phyloP scores from a whole-genome alignment of 2,329 filamentous ascomycete genomes.

The Penicillium sp. region DNA sequence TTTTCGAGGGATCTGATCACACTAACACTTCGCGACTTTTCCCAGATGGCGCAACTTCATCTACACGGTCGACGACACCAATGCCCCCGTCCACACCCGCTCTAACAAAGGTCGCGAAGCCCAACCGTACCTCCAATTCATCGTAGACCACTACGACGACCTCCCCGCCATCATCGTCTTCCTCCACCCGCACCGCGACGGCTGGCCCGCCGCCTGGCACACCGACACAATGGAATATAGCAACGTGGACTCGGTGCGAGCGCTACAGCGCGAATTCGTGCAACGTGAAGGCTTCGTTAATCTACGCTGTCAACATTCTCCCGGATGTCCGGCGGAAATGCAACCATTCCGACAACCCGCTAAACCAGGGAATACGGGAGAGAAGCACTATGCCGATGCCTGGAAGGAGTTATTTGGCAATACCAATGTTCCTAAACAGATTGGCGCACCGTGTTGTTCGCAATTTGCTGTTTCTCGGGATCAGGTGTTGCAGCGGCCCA shows the following conservation, averaged over 20 bases:
- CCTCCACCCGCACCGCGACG: constrained; percentile 60
- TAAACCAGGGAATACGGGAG: constrained; percentile 27
- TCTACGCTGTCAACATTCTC: constrained; percentile 54
- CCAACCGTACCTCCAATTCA: constrained; percentile 51
- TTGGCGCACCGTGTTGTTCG: constrained; percentile 64
- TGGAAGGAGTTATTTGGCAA: constrained; percentile 29
- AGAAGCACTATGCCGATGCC: constrained; percentile 36
- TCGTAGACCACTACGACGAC: constrained; percentile 51
- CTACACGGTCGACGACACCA: constrained; percentile 47
- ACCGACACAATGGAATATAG: constrained; percentile 62
- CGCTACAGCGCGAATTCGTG: constrained; percentile 56
- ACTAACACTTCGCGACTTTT: too few species aligned
- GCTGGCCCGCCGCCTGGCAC: constrained; percentile 55
- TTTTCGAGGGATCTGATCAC: too few species aligned
- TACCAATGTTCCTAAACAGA: constrained; percentile 48
- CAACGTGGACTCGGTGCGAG: constrained; percentile 55
- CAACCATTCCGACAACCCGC: constrained; percentile 29
- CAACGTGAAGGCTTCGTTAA: constrained; percentile 61
- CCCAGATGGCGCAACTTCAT: constrained; percentile 52
- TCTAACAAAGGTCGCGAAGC: constrained; percentile 51
- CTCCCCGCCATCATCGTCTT: constrained; percentile 59
- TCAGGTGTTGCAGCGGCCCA: constrained; percentile 52
- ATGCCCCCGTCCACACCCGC: constrained; percentile 35
- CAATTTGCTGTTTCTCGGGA: constrained; percentile 65
- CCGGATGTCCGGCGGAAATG: constrained; percentile 38